Conservation (phyloP, 495 filamentous ascomycete species). For the Penicilliopsis zonata region DNA sequence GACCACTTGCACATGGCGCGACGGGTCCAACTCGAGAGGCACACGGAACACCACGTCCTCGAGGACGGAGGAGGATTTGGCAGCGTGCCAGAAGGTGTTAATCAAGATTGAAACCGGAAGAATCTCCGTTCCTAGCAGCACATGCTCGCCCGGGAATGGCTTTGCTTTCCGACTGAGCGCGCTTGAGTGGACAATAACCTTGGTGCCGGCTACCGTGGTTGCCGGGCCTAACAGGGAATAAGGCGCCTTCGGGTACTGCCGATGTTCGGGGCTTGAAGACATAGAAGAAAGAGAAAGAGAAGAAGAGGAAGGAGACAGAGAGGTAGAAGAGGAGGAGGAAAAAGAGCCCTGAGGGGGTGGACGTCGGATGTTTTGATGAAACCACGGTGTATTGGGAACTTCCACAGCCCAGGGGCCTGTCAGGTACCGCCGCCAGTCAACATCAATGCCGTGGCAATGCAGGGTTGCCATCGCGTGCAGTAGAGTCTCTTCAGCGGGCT, state of each 20-base stretch:
- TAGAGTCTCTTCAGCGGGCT: neutral
- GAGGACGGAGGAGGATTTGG: conserved; percentile 5
- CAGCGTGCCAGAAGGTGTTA: conserved; percentile 25
- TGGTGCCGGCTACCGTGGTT: conserved; percentile 12
- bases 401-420: conserved; percentile 25
- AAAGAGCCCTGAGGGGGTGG: too few species aligned
- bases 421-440: conserved; percentile 33
- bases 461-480: conserved; percentile 22
- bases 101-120: conserved; percentile 26
- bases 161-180: conserved; percentile 16
- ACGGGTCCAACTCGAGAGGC: conserved; percentile 20
- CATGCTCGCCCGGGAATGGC: conserved; percentile 22
- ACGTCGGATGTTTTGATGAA: too few species aligned
- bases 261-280: too few species aligned
- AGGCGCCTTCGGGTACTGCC: too few species aligned
- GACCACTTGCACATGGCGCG: conserved; percentile 23
- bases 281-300: too few species aligned
- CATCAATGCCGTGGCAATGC: conserved; percentile 26
- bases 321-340: too few species aligned
- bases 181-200: conserved; percentile 13
- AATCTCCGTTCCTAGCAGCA: conserved; percentile 25
- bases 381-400: conserved; percentile 38
- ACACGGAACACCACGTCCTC: conserved; percentile 13
- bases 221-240: conserved; percentile 19
- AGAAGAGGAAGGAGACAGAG: too few species aligned